These are phyloP conservation scores for Vachellia collinsii DNA, from an alignment of 306 rosid genomes.

Conservation along the genomic window DNA sequence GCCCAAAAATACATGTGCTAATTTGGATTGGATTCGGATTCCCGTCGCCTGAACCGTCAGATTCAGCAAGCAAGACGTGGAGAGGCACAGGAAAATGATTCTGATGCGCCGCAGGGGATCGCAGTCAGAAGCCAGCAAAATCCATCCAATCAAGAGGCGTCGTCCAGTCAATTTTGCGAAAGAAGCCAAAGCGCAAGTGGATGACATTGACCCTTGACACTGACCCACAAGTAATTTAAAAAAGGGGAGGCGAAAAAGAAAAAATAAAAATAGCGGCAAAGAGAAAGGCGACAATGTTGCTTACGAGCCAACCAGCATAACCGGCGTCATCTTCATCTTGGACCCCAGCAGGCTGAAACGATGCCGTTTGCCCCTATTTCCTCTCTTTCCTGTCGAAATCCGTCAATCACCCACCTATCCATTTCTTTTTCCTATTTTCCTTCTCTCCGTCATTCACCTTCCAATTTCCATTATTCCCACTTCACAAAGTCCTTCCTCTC, in stretches of 20 bases:
- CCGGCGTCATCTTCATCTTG: slow-evolving; percentile 34
- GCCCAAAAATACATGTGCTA: no score
- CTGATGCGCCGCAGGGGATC: slow-evolving; percentile 6
- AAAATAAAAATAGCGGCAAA: not conserved
- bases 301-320: slow-evolving; percentile 33
- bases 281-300: slow-evolving; percentile 39
- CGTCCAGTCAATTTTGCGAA: not conserved
- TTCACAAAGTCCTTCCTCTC: slow-evolving; percentile 32
- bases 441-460: not conserved
- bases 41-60: not conserved
- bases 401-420: not conserved
- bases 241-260: not conserved
- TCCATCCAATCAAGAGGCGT: slow-evolving; percentile 14
- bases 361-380: slow-evolving; percentile 30
- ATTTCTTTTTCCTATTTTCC: not conserved
- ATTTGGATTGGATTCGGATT: not conserved
- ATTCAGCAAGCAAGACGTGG: not conserved
- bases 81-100: not conserved
- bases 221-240: not conserved
- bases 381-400: not conserved
- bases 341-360: slow-evolving; percentile 18
- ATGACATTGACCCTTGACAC: not conserved
- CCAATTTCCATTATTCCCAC: slow-evolving; percentile 18
- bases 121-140: not conserved
- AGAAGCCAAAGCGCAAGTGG: slow-evolving; percentile 2